phyloP scores from a whole-genome alignment of 805 yeast species.

The Yamadazyma sp. region DNA sequence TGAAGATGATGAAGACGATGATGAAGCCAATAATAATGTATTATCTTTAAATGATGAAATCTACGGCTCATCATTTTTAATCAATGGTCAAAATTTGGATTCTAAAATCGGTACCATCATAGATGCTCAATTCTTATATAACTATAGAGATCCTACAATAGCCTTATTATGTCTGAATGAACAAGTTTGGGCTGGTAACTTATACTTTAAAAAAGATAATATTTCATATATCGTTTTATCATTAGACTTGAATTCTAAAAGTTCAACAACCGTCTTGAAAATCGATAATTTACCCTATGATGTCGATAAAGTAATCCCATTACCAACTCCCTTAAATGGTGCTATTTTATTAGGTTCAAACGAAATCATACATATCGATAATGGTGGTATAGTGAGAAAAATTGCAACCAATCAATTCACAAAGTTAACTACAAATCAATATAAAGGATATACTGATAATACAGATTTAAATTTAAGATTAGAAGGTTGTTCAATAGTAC shows the following conservation, averaged over 20 bases:
- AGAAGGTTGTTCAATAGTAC: slow-evolving; percentile 46
- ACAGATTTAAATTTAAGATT: slow-evolving; percentile 49
- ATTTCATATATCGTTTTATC: slow-evolving; percentile 61
- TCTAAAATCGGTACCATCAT: slow-evolving; percentile 58
- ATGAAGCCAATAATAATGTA: slow-evolving; percentile 3
- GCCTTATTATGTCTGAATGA: slow-evolving; percentile 57
- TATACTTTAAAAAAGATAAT: slow-evolving; percentile 60
- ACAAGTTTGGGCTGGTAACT: slow-evolving; percentile 77
- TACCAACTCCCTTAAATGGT: slow-evolving; percentile 68
- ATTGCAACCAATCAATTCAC: slow-evolving; percentile 60
- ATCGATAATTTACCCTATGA: slow-evolving; percentile 73
- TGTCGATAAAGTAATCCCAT: slow-evolving; percentile 58
- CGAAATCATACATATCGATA: slow-evolving; percentile 74
- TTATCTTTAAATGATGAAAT: slow-evolving; percentile 16
- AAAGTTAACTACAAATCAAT: slow-evolving; percentile 30
- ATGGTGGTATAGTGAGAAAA: slow-evolving; percentile 66
- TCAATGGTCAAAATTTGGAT: slow-evolving; percentile 57
- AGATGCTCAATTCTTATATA: slow-evolving; percentile 68
- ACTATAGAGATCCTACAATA: slow-evolving; percentile 79
- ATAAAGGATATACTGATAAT: slow-evolving; percentile 43
- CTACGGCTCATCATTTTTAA: slow-evolving; percentile 54
- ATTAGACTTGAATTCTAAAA: slow-evolving; percentile 54
- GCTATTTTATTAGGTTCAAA: slow-evolving; percentile 69
- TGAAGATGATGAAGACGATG: slow-evolving; percentile 16
- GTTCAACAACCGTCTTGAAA: slow-evolving; percentile 66